Evolutionary conservation across 2,329 filamentous ascomycete species (phyloP), one percentile per base, ranked within the genome.

Genomic region (Fusarium piperis): DNA sequence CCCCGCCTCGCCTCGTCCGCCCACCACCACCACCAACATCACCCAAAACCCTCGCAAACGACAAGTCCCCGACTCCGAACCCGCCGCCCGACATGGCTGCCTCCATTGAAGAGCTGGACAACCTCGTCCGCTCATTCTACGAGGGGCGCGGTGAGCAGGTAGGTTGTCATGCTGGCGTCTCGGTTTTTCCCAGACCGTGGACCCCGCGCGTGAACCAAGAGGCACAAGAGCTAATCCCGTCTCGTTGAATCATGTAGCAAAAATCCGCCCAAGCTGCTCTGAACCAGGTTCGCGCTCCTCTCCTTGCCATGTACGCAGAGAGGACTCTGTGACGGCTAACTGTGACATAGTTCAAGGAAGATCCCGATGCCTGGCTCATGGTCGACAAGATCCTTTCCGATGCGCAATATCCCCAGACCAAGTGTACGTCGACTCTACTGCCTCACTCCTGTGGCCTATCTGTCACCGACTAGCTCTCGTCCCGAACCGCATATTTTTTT

Each of bases 301-400:
- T 18, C 38, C 28, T n/a, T 51, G 56, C 23, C 57, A 48, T 33
- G 6, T 11, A n/a, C 15, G 15, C 16, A 4, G 32, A 18, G 10
- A 38, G 9, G 41, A 41, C 23, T 18, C 32, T 58, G 64, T 59
- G 41, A 56, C 4, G 30, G 48, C 76, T 78, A 51, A 74, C 68
- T 60, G 60, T 53, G 20, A 71, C 67, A 48, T 70, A 98, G 94
- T 99, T 99, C 89, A 98, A 98, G 84, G 96, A 98, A 86, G 97
- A 98, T 79, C 95, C 95, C 65, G 96, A 99, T 85, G 92, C 96
- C 67, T 99, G 96, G 96, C 89, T 98, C 74, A 90, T 98, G 81
- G 96, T 98, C 78, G 96, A 98, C 81, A 95, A 97, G 85, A 97
- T 99, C 79, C 89, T 99, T 70, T 92, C 95, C 83, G 93, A 97